Evolutionary conservation across 108 stramenopile genomes (phyloP).

Genomic region (Ochromonas danica): DNA sequence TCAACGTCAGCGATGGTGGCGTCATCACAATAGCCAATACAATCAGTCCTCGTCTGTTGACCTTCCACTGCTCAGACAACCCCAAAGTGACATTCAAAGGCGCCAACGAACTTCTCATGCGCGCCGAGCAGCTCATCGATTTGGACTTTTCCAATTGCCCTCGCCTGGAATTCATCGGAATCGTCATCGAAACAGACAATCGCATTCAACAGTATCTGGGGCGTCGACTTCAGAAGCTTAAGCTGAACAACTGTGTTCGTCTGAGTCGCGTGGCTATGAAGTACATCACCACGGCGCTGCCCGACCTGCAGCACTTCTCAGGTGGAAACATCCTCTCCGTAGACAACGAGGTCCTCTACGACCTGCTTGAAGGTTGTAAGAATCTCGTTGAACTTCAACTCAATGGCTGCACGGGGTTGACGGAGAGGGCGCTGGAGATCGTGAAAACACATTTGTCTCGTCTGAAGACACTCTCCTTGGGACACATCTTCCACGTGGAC

Average conservation of each 20-base stretch:
- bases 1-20: background rate
- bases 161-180: background rate
- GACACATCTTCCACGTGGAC: background rate
- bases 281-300: background rate
- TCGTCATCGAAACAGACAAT: background rate
- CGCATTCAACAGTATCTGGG: background rate
- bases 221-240: background rate
- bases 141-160: background rate
- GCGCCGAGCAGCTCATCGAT: background rate
- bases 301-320: background rate
- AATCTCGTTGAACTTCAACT: background rate
- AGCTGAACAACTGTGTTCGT: background rate
- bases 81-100: background rate
- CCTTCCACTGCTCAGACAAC: background rate
- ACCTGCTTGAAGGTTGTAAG: background rate
- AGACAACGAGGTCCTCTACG: background rate
- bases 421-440: background rate
- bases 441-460: background rate
- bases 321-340: background rate
- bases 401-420: background rate
- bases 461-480: background rate
- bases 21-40: background rate
- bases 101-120: background rate
- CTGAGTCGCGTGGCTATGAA: background rate
- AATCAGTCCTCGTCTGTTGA: background rate